Evolutionary conservation across 1,284 basidiomycete genomes (phyloP).

Genomic region (Ceratobasidium sp.): DNA sequence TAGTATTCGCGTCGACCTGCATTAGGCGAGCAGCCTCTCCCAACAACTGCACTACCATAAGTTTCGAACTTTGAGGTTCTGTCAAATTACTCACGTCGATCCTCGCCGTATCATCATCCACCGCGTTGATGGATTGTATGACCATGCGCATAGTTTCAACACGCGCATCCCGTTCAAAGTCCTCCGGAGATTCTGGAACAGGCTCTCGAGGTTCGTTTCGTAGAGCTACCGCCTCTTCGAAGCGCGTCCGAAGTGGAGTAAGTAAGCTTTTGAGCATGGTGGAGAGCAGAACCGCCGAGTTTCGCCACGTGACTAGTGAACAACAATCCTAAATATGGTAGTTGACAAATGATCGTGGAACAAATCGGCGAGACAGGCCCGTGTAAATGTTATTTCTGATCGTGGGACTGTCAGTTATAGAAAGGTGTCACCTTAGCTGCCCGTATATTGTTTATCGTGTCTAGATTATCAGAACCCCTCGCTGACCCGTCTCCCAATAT

Average conservation of each 20-base stretch:
- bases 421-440: too few relatives aligned
- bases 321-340: neutral
- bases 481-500: too few relatives aligned
- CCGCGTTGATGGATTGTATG: constrained; percentile 72
- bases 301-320: constrained; percentile 17
- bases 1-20: constrained; percentile 70
- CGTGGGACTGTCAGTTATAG: too few relatives aligned
- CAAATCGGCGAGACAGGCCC: neutral
- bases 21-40: constrained; percentile 72
- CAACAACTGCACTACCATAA: constrained; percentile 55
- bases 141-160: constrained; percentile 76
- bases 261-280: constrained; percentile 44
- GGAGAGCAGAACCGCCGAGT: neutral
- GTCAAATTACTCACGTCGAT: constrained; percentile 63
- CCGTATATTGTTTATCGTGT: too few relatives aligned
- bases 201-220: constrained; percentile 28
- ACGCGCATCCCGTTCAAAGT: constrained; percentile 77
- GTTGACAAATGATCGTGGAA: neutral
- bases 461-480: too few relatives aligned
- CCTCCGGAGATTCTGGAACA: constrained; percentile 65
- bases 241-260: constrained; percentile 46
- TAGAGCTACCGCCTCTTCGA: constrained; percentile 38
- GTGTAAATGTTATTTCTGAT: neutral
- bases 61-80: constrained; percentile 9
- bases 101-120: constrained; percentile 61